Evolutionary conservation across 1,284 basidiomycete species (phyloP).

Genomic region (Trichosporon asahii): DNA sequence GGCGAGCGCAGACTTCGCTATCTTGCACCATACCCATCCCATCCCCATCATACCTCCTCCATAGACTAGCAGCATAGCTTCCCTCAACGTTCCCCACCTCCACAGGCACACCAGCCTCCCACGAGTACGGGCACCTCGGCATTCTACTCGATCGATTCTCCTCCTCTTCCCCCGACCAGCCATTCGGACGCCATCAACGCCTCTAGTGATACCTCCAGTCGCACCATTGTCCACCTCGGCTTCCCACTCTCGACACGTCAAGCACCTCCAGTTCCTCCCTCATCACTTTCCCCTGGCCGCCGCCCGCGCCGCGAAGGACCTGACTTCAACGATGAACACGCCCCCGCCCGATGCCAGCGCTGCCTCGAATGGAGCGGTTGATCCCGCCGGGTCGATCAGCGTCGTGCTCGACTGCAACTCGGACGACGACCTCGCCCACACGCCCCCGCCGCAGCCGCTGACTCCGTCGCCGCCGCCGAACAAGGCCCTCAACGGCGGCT

Average conservation of each 20-base stretch:
- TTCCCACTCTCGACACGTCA: not conserved
- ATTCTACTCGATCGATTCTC: not conserved
- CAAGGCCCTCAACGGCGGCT: slow-evolving; percentile 12
- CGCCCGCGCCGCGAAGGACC: not conserved
- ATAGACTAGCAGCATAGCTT: not conserved
- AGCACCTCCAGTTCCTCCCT: not conserved
- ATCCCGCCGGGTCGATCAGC: not conserved
- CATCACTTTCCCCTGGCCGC: not conserved
- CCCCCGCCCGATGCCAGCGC: slow-evolving; percentile 46
- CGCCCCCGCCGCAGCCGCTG: slow-evolving; percentile 21
- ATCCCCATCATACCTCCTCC: not conserved
- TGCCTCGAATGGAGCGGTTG: not conserved
- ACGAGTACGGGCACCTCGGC: slow-evolving; percentile 5
- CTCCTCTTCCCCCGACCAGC: not conserved
- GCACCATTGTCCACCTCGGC: slow-evolving; percentile 1
- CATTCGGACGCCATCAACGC: not conserved
- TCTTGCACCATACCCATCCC: not conserved
- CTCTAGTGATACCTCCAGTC: not conserved
- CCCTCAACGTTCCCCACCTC: not conserved
- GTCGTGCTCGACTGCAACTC: slow-evolving; percentile 2
- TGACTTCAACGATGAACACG: slow-evolving; percentile 18
- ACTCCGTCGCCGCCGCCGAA: slow-evolving; percentile 15
- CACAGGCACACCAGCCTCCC: not conserved
- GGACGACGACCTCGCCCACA: slow-evolving; percentile 15
- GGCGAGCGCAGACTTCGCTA: not conserved